Conservation (phyloP, 106 monocot species). For the Platanthera zijinensis region DNA sequence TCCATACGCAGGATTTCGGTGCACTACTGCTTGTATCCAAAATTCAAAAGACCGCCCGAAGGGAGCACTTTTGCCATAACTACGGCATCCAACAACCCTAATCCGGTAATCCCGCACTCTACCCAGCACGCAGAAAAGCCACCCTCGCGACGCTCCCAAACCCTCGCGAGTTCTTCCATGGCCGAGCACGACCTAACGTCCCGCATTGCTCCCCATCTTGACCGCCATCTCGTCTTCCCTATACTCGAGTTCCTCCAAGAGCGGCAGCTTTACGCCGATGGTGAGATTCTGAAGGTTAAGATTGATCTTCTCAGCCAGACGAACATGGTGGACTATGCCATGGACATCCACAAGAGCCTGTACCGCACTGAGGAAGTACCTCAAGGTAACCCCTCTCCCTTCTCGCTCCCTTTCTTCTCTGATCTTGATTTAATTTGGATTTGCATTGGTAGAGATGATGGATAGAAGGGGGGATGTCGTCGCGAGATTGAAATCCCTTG, state of each 20-base stretch:
- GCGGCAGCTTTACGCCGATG: slow-evolving; percentile 68
- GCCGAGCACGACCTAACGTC: slow-evolving; percentile 69
- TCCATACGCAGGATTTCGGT: too few species aligned
- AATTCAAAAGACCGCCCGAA: too few species aligned
- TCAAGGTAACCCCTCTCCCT: slow-evolving; percentile 31
- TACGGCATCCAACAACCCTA: too few species aligned
- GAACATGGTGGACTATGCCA: slow-evolving; percentile 98
- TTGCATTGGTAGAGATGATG: slow-evolving; percentile 53
- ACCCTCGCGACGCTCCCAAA: too few species aligned
- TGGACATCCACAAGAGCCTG: slow-evolving; percentile 89
- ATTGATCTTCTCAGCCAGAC: slow-evolving; percentile 77
- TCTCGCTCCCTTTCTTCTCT: background rate
- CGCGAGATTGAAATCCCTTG: slow-evolving; percentile 61
- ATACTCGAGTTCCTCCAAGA: slow-evolving; percentile 91
- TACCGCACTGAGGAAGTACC: slow-evolving; percentile 88
- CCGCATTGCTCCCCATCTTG: slow-evolving; percentile 65
- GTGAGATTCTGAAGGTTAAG: slow-evolving; percentile 82
- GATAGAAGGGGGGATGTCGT: slow-evolving; percentile 75
- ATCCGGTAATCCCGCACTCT: too few species aligned
- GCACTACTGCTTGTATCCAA: too few species aligned
- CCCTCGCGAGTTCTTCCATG: slow-evolving; percentile 13
- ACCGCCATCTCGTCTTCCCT: slow-evolving; percentile 85
- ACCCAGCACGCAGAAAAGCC: too few species aligned
- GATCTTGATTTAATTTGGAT: background rate
- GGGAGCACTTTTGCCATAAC: too few species aligned